Conservation (phyloP, 495 filamentous ascomycete genomes). For the Lasiosphaeriaceae sp. region DNA sequence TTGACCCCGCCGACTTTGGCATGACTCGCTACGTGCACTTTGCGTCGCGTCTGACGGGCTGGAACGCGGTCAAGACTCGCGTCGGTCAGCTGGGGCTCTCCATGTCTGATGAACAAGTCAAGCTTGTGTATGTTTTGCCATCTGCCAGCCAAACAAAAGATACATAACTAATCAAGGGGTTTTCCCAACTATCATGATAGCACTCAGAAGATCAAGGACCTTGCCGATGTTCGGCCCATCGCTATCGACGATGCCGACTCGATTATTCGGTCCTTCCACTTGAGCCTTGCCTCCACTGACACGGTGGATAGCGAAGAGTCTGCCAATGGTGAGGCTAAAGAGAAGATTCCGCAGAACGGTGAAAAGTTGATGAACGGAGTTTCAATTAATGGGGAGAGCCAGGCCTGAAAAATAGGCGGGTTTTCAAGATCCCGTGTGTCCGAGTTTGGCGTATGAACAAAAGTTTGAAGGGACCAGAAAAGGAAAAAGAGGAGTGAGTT, state of each 20-base stretch:
- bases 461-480: too few species aligned
- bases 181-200: constrained; percentile 25
- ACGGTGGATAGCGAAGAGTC: constrained; percentile 9
- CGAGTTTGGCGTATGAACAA: background rate
- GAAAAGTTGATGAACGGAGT: background rate
- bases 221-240: constrained; percentile 83
- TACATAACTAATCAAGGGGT: constrained; percentile 9
- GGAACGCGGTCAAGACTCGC: constrained; percentile 95
- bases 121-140: constrained; percentile 52
- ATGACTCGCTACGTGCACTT: constrained; percentile 90
- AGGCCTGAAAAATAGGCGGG: constrained; percentile 18
- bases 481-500: too few species aligned
- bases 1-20: constrained; percentile 88
- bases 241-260: constrained; percentile 88
- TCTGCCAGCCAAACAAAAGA: background rate
- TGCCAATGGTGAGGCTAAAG: background rate
- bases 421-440: constrained; percentile 7
- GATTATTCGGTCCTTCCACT: constrained; percentile 84
- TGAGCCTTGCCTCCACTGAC: constrained; percentile 46
- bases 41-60: constrained; percentile 76
- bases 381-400: background rate
- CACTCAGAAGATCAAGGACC: constrained; percentile 88
- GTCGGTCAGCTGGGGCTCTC: constrained; percentile 77
- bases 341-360: constrained; percentile 1
- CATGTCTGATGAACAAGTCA: constrained; percentile 88